These are phyloP conservation scores for Echeveria elegans DNA, from an alignment of 164 flowering plant genomes.

Conservation along the genomic window DNA sequence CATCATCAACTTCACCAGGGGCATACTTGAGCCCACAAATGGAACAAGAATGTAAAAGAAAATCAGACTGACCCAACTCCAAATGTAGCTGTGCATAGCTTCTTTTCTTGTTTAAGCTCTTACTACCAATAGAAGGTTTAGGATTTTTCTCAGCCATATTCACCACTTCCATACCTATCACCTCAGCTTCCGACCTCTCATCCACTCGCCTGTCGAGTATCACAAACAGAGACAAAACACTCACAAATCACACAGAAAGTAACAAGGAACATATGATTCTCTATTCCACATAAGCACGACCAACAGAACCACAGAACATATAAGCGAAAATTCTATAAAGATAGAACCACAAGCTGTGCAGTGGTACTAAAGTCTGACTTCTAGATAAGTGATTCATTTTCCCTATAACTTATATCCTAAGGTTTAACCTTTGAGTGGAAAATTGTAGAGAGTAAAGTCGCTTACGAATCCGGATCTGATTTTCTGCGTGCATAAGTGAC, in stretches of 20 bases:
- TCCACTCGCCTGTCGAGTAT: not conserved
- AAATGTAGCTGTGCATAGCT: constrained; percentile 76
- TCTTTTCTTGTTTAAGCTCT: constrained; percentile 54
- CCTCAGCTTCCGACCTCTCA: not conserved
- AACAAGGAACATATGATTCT: too few species aligned
- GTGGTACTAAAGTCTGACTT: too few species aligned
- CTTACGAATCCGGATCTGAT: not conserved
- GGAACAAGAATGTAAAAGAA: constrained; percentile 52
- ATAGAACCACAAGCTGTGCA: not conserved
- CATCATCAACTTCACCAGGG: constrained; percentile 5
- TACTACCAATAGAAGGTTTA: constrained; percentile 12
- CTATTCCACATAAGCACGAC: too few species aligned
- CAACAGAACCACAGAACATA: too few species aligned
- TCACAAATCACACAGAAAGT: not conserved
- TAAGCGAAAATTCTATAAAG: too few species aligned
- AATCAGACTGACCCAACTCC: constrained; percentile 91
- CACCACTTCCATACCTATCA: not conserved
- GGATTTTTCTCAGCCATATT: not conserved
- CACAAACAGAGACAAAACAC: not conserved
- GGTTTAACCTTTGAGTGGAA: too few species aligned
- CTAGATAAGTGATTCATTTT: too few species aligned
- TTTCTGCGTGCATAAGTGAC: not conserved
- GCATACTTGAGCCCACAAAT: constrained; percentile 6
- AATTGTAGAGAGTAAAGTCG: not conserved
- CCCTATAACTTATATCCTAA: too few species aligned